These are phyloP conservation scores for Lipomyces yamanashiensis DNA, from an alignment of 805 yeast genomes.

Conservation along the genomic window DNA sequence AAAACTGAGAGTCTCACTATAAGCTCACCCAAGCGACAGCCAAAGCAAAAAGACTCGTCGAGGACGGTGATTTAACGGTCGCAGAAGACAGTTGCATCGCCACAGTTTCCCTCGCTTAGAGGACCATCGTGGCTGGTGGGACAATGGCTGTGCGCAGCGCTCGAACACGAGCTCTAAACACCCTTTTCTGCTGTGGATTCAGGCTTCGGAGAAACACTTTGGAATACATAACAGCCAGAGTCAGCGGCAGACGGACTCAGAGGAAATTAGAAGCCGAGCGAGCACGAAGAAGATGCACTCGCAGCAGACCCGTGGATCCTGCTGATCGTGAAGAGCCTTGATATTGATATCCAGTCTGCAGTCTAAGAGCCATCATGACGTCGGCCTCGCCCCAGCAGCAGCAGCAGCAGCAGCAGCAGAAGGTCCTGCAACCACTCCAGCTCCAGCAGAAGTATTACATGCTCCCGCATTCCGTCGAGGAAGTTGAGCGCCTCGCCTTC, in stretches of 20 bases:
- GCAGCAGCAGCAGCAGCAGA: not conserved
- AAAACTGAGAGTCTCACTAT: too few relatives aligned
- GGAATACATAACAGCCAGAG: too few relatives aligned
- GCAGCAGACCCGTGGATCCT: too few relatives aligned
- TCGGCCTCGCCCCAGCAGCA: not conserved
- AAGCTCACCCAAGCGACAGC: not conserved
- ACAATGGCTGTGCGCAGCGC: not conserved
- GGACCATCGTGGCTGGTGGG: not conserved
- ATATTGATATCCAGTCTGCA: too few relatives aligned
- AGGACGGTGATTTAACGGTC: not conserved
- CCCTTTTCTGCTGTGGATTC: too few relatives aligned
- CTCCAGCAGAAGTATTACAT: conserved; percentile 7
- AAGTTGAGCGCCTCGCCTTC: conserved; percentile 24
- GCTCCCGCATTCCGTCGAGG: conserved; percentile 15
- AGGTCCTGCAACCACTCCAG: not conserved
- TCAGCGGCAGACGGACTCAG: too few relatives aligned
- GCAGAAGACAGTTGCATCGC: not conserved
- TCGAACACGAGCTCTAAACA: not conserved
- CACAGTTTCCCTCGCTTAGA: conserved; percentile 3
- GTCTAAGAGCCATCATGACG: not conserved
- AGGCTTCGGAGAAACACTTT: not conserved
- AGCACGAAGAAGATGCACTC: too few relatives aligned
- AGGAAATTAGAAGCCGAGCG: too few relatives aligned
- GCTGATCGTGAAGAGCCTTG: too few relatives aligned
- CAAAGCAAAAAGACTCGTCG: not conserved